These are phyloP conservation scores for Rhizopogon vesiculosus DNA, from an alignment of 768 basidiomycete species.

Conservation along the genomic window DNA sequence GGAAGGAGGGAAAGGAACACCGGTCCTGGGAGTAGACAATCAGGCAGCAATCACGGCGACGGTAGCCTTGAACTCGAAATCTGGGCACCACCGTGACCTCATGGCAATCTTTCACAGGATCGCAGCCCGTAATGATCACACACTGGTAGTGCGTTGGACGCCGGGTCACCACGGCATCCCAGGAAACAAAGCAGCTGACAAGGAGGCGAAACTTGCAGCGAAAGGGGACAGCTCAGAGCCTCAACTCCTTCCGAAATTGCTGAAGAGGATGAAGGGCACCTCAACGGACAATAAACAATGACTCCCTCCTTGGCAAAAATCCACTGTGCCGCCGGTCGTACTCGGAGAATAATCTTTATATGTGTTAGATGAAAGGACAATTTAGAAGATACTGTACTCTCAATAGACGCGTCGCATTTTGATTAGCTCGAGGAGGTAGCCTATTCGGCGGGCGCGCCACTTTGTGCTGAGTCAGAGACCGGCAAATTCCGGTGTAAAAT, in stretches of 20 bases:
- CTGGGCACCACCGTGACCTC: conserved; percentile 3
- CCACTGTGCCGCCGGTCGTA: too few species aligned
- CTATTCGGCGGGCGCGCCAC: background rate
- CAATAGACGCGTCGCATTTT: too few species aligned
- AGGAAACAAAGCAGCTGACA: conserved; percentile 1
- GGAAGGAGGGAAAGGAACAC: background rate
- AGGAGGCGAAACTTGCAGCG: background rate
- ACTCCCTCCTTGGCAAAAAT: too few species aligned
- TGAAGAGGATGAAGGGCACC: background rate
- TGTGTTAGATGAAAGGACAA: too few species aligned
- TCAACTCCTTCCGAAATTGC: background rate
- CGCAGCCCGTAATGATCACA: background rate
- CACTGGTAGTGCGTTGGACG: background rate
- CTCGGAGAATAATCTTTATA: too few species aligned
- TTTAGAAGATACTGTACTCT: too few species aligned
- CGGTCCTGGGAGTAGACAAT: background rate
- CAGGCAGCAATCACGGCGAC: conserved; percentile 9
- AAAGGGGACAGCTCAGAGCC: too few species aligned
- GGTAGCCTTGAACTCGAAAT: background rate
- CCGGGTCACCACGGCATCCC: background rate
- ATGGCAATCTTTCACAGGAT: background rate
- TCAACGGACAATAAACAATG: too few species aligned
- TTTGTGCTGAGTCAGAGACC: conserved; percentile 24
- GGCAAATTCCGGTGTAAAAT: conserved; percentile 29
- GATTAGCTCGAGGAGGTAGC: too few species aligned